Evolutionary conservation across 1,284 basidiomycete genomes (phyloP).

Genomic region (Meira miltonrushii): DNA sequence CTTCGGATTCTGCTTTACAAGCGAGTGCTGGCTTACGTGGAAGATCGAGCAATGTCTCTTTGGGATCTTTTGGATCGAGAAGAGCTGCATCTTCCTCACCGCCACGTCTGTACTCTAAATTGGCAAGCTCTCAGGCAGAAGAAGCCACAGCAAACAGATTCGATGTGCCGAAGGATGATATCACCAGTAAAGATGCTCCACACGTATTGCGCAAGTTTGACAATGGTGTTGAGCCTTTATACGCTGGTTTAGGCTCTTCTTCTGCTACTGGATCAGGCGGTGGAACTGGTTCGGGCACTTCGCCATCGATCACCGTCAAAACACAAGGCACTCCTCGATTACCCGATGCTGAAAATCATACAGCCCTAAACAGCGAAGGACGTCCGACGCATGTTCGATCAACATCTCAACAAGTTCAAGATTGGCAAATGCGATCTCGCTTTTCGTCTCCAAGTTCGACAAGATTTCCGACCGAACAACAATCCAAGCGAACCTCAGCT

Average conservation of each 20-base stretch:
- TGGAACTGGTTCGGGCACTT: conserved; percentile 20
- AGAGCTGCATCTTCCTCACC: conserved; percentile 9
- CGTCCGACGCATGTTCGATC: neutral
- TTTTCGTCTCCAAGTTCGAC: neutral
- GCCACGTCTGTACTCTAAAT: neutral
- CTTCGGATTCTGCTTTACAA: neutral
- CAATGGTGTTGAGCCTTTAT: too few relatives aligned
- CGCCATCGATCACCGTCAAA: conserved; percentile 36
- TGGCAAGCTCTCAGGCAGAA: too few relatives aligned
- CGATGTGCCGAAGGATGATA: too few relatives aligned
- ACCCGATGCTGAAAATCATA: conserved; percentile 8
- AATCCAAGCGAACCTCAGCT: neutral
- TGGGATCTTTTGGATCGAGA: conserved; percentile 6
- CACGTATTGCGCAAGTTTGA: too few relatives aligned
- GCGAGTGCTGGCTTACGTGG: neutral
- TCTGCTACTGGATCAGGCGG: conserved; percentile 2
- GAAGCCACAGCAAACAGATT: too few relatives aligned
- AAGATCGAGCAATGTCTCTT: conserved; percentile 6
- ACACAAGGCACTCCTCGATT: conserved; percentile 38
- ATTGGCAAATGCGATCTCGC: conserved; percentile 4
- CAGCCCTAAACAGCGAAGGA: neutral
- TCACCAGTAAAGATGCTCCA: too few relatives aligned
- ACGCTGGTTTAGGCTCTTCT: too few relatives aligned
- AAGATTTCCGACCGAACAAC: neutral
- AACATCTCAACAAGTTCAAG: neutral